Evolutionary conservation across 805 yeast species (phyloP), one percentile per base, ranked within the genome.

Genomic region (Wickerhamomyces rabaulensis): DNA sequence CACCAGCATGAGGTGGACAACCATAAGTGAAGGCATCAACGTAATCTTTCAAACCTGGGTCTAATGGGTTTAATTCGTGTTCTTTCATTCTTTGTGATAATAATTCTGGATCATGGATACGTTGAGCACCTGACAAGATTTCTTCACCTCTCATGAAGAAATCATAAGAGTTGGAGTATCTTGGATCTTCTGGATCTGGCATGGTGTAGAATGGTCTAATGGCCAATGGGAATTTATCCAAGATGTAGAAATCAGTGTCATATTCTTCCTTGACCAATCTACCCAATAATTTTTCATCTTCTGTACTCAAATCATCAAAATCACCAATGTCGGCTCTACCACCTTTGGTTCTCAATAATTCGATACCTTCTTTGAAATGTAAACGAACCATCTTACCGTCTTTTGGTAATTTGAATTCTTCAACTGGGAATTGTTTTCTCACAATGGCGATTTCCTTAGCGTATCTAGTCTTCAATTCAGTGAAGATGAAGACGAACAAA

Each of bases 101-200:
- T 60, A 94, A 74, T 52, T 75, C 88, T 43, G 95, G 82, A 68
- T 94, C 98, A 67, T 94, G 99, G 58, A 94, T 80, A 80, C 99
- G 96, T 75, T 94, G 99, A 48, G 99, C 99, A 62, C 99, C 99
- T n/a, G 97, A 89, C 58, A 94, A 74, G 61, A 94, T 94, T 73
- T 94, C 99, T 74, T 94, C 99, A 66, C 99, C 99, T 75, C 99
- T 86, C 99, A 94, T 94, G 79, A 94, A 94, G 84, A 94, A 94
- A 74, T 94, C 99, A 66, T 92, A 94, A 19, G 98, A 92, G 80
- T 94, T 94, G 53, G 98, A 91, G 74, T 91, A 91, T 58, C 84
- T 78, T 53, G 96, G 81, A 71, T 94, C 91, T 62, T 81, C 84
- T 17, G 98, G 78, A 67, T 90, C 97, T 52, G 99, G 98, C 99